Evolutionary conservation across 2,329 filamentous ascomycete species (phyloP).

Genomic region (Fusarium liriodendri): DNA sequence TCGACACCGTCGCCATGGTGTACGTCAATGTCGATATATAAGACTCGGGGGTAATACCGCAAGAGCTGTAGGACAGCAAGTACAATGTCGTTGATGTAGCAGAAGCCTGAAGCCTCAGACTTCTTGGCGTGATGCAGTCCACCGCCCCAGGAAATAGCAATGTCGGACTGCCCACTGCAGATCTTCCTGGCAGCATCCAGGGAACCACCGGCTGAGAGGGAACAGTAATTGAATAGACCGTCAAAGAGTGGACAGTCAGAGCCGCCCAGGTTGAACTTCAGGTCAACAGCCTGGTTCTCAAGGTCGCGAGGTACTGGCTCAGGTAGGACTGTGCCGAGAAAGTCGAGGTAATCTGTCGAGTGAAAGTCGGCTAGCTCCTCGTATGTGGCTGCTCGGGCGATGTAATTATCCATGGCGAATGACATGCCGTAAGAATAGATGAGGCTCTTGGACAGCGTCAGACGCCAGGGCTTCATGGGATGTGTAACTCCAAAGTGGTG

Average conservation of each 20-base stretch:
- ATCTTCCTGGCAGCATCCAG: slow-evolving; percentile 93
- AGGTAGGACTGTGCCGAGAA: slow-evolving; percentile 78
- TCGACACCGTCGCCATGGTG: slow-evolving; percentile 93
- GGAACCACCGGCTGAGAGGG: slow-evolving; percentile 90
- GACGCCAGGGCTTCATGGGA: slow-evolving; percentile 98
- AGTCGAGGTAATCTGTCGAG: slow-evolving; percentile 89
- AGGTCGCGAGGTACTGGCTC: slow-evolving; percentile 73
- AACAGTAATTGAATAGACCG: slow-evolving; percentile 94
- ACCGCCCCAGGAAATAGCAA: slow-evolving; percentile 97
- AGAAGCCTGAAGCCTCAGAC: slow-evolving; percentile 93
- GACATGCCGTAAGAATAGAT: slow-evolving; percentile 96
- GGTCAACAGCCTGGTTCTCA: slow-evolving; percentile 70
- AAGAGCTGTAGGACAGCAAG: slow-evolving; percentile 91
- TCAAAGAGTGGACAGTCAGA: slow-evolving; percentile 98
- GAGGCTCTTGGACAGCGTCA: slow-evolving; percentile 94
- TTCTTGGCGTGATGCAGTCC: slow-evolving; percentile 97
- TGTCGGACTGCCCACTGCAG: slow-evolving; percentile 86
- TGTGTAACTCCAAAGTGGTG: slow-evolving; percentile 98
- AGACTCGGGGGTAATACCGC: slow-evolving; percentile 82
- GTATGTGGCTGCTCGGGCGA: slow-evolving; percentile 83
- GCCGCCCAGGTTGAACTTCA: slow-evolving; percentile 86
- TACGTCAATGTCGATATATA: slow-evolving; percentile 96
- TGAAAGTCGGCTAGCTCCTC: slow-evolving; percentile 92
- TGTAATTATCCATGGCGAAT: slow-evolving; percentile 95
- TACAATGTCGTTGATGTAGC: slow-evolving; percentile 99